Evolutionary conservation across 495 filamentous ascomycete species (phyloP), one percentile per base, ranked within the genome.

Genomic region (Lichina pygmaea): DNA sequence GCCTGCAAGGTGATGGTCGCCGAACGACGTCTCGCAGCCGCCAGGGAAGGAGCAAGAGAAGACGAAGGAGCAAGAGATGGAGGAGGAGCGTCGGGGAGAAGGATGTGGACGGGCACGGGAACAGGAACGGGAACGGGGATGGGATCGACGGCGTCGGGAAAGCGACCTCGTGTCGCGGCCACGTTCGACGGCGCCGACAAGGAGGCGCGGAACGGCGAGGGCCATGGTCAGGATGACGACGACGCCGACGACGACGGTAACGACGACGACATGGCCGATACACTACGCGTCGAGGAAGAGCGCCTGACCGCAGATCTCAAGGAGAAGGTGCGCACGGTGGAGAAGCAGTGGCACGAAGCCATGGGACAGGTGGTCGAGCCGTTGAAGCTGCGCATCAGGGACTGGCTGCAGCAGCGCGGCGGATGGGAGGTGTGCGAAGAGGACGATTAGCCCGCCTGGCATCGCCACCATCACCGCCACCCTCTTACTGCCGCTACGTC

Each of bases 301-400:
- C 57, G 67, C 41, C 55, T 93, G 55, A 91, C 83, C 10, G 72
- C 73, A n/a, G 86, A 94, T 55, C 57, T 93, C 49, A 86, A 93
- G 58, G 86, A 93, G 49, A 86, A 84, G 57, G 86, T 94, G 9
- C 67, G 73, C 42, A 72, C 84, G 37, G 75, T 97, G 43, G 89
- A 95, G 60, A 77, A 81, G 24, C 82, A 89, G 58, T 97, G 89
- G 75, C 56, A 60, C 10, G 75, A 79, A 52, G 77, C 73, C 11
- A 54, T 81, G 13, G 77, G 77, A 9, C 65, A 65, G 41, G 62
- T 71, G 48, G 61, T 80, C 48, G 64, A 66, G 48, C 66, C 58
- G 8, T 58, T 67, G 45, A 64, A 66, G 47, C 60, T 66, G 52
- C 60, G 76, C 41, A 71, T 82, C 0, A 69, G 69, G 13, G 67